Base-by-base conservation (phyloP, 331 rosid genomes). In the Pyracantha coccinea region DNA sequence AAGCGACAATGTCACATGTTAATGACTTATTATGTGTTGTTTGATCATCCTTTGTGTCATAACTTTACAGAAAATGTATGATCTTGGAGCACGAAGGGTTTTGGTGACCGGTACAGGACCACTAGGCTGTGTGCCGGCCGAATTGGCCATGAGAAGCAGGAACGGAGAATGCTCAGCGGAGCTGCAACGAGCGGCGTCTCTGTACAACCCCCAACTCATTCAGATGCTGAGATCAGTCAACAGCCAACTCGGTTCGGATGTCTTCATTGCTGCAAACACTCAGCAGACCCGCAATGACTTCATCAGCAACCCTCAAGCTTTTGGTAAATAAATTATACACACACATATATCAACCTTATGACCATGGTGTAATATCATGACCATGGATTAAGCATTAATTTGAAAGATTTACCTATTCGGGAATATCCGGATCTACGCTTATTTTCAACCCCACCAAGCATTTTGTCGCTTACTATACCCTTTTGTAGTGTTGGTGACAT, bases 91-190 rank as follows among this genome's bases (percentile, higher is more conserved):
- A 21, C 76, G 96, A 0, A 87, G 96, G 76, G 93, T 88, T 16
- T 12, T 91, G 62, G 96, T 91, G 79, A 91, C 96, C 2, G 96
- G 96, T 0, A 91, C 90, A 0, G 93, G 96, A 67, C 93, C 96
- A 13, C 17, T 91, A 16, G 96, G 93, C 15, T 91, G 96, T 29
- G 96, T 87, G 38, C 96, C 96, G 0, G 96, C 96, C 5, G 96
- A 91, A 75, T 72, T 88, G 78, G 96, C 93, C 13, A 24, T 7
- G 86, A 77, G 90, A 24, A 73, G 79, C 72, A 69, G 63, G 8
- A 82, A 75, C 50, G 96, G 93, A 0, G 79, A 81, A 45, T 91
- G 96, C 69, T 71, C 88, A 11, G 68, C 66, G 6, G 92, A 88
- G 75, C 89, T 91, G 7, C 93, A 88, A 79, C 76, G 83, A 64